These are phyloP conservation scores for Colletotrichum spaethianum DNA, from an alignment of 2,329 filamentous ascomycete genomes.

Conservation along the genomic window DNA sequence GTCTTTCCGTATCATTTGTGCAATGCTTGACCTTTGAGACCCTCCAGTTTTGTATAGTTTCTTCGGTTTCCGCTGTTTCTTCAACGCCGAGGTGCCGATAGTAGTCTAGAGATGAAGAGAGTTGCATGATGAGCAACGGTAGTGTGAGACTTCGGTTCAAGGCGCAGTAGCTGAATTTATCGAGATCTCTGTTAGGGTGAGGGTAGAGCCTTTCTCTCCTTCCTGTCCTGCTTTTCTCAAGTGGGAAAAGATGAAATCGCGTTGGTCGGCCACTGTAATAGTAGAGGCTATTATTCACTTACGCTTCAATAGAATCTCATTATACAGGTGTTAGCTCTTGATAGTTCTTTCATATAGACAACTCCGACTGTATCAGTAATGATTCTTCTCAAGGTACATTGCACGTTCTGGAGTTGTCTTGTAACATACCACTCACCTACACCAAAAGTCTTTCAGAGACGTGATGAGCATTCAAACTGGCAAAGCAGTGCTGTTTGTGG, in stretches of 20 bases:
- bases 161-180: not conserved
- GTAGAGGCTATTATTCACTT: not conserved
- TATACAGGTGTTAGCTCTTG: not conserved
- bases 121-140: not conserved
- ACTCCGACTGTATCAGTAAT: not conserved
- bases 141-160: fast-evolving
- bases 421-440: not conserved
- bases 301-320: not conserved
- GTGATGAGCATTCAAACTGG: too few relatives aligned
- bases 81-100: not conserved
- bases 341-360: too few relatives aligned
- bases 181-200: not conserved
- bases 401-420: not conserved
- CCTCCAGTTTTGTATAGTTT: not conserved
- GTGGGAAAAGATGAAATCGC: not conserved
- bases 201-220: too few relatives aligned
- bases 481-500: not conserved
- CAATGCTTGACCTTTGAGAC: not conserved
- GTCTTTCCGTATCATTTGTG: too few relatives aligned
- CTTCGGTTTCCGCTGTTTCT: not conserved
- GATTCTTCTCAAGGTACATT: too few relatives aligned
- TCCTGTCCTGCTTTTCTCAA: too few relatives aligned
- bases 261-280: not conserved
- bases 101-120: not conserved
- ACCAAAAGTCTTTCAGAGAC: too few relatives aligned